Evolutionary conservation across 2,329 filamentous ascomycete species (phyloP), one percentile per base, ranked within the genome.

Genomic region (Alternaria sp.): DNA sequence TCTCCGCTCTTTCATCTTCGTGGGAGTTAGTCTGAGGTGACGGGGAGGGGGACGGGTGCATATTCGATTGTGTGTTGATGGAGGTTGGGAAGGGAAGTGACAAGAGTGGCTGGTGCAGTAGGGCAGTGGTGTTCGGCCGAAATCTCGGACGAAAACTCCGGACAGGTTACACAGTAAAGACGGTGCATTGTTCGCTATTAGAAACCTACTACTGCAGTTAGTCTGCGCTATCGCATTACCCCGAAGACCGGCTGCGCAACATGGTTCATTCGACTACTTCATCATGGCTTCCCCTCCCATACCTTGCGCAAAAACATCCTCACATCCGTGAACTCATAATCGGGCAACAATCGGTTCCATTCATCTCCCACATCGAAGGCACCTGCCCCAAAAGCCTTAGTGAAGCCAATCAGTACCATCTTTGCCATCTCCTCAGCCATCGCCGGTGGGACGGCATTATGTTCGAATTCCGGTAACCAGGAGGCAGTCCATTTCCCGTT

Each of bases 301-400:
- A 72, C 68, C 28, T 79, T 58, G 2, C 51, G 63, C 26, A 84
- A 63, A 33, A 83, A 83, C 0, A 77, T 75, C 51, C 82, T 80
- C 0, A 76, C 69, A 18, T 63, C 43, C 1, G 75, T 81, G 58
- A 84, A 84, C 49, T 80, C 53, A 26, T 80, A 81, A 28, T 84
- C 80, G 0, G 83, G 80, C 12, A 85, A 69, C 4, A 83, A 64
- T 14, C 71, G 69, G 60, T 85, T 85, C 79, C 79, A 82, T 46
- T 82, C 81, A 55, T 83, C 78, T 11, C 80, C 77, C 1, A 79
- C 70, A 49, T 76, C 73, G 78, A 79, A 83, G 0, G 77, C 80
- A 4, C 81, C 82, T n/a, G 78, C 77, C 3, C 65, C 60, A 54
- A 75, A 75, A 50, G 80, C 53, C 55, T 21, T 11, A n/a, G 25